phyloP scores from a whole-genome alignment of 2,329 filamentous ascomycete species.

The Didymella sp. region DNA sequence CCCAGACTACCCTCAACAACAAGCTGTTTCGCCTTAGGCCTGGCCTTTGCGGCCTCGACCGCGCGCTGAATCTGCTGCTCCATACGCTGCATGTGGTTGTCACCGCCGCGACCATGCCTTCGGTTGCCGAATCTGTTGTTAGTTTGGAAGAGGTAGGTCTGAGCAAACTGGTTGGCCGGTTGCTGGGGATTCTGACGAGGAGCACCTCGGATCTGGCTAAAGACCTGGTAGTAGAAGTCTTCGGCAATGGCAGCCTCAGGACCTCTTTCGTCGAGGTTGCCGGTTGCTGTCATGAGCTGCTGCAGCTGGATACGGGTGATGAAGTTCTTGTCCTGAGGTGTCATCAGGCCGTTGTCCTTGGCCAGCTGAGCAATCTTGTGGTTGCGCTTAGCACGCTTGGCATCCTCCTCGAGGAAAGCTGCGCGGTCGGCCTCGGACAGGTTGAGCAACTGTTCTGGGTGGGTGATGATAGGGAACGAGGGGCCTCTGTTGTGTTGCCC shows the following conservation, averaged over 20 bases:
- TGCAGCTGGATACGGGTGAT: constrained; percentile 97
- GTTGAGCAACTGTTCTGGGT: constrained; percentile 75
- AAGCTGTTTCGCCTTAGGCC: constrained; percentile 96
- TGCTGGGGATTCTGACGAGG: constrained; percentile 91
- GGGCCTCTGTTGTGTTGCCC: constrained; percentile 51
- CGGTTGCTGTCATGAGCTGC: constrained; percentile 90
- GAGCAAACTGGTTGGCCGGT: constrained; percentile 92
- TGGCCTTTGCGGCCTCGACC: constrained; percentile 95
- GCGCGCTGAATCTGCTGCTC: constrained; percentile 98
- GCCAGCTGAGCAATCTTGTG: constrained; percentile 96
- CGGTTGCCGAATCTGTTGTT: constrained; percentile 81
- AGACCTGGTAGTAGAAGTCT: constrained; percentile 99
- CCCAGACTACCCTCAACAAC: constrained; percentile 95
- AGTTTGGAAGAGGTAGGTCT: constrained; percentile 96
- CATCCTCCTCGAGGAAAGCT: constrained; percentile 86
- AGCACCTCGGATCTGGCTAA: constrained; percentile 89
- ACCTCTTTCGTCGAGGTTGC: constrained; percentile 80
- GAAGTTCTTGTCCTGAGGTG: constrained; percentile 98
- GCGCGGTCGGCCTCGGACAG: constrained; percentile 85
- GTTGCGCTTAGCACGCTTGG: constrained; percentile 93
- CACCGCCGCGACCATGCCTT: constrained; percentile 80
- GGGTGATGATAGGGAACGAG: constrained; percentile 65
- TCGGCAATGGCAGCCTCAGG: constrained; percentile 83
- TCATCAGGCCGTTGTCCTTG: constrained; percentile 97
- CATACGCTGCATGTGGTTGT: constrained; percentile 99